Evolutionary conservation across 2,329 filamentous ascomycete genomes (phyloP).

Genomic region (Aspergillus novofumigatus): DNA sequence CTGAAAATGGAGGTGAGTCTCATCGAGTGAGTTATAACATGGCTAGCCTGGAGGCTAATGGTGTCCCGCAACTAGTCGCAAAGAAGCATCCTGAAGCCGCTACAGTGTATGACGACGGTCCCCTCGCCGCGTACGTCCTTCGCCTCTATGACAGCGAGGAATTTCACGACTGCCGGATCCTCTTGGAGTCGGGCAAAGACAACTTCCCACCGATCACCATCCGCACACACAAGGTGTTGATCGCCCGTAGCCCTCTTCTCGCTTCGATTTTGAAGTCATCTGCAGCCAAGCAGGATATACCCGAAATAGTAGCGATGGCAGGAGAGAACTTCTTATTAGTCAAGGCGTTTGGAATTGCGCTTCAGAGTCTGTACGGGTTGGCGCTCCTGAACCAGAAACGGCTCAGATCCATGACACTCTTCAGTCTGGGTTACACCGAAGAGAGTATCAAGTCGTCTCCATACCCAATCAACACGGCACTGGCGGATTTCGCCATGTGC

Average conservation of each 20-base stretch:
- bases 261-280: slow-evolving; percentile 12
- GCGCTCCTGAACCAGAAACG: slow-evolving; percentile 13
- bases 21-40: neutral
- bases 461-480: slow-evolving; percentile 15
- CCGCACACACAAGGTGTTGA: slow-evolving; percentile 18
- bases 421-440: slow-evolving; percentile 10
- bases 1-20: neutral
- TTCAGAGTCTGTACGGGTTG: slow-evolving; percentile 26
- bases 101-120: neutral
- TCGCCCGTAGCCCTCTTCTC: slow-evolving; percentile 23
- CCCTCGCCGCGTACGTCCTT: slow-evolving; percentile 13
- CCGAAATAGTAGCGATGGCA: slow-evolving; percentile 14
- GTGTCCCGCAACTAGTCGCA: neutral
- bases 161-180: slow-evolving; percentile 19
- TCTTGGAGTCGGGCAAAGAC: slow-evolving; percentile 15
- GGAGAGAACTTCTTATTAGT: slow-evolving; percentile 20
- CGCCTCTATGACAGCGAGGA: slow-evolving; percentile 9
- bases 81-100: neutral
- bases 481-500: slow-evolving; percentile 27
- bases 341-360: slow-evolving; percentile 21
- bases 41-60: neutral
- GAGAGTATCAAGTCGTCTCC: slow-evolving; percentile 2
- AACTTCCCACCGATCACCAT: slow-evolving; percentile 15
- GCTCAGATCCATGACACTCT: slow-evolving; percentile 13
- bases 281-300: neutral